Conservation (phyloP, 495 filamentous ascomycete species). For the Tuber borchii region DNA sequence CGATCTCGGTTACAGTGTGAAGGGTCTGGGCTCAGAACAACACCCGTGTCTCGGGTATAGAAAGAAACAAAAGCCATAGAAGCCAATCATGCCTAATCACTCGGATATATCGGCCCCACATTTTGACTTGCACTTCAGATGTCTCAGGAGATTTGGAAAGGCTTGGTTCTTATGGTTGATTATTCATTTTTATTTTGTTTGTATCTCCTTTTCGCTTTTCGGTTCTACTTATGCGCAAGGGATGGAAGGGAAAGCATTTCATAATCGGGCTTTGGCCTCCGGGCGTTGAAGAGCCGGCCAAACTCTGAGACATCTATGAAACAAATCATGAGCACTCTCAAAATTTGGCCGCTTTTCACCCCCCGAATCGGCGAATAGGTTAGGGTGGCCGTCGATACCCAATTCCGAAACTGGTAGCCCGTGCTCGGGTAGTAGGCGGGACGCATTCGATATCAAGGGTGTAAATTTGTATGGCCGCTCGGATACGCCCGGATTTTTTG, state of each 20-base stretch:
- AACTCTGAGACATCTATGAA: not conserved
- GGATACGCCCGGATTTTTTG: too few species aligned
- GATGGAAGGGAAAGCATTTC: too few species aligned
- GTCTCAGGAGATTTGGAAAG: not conserved
- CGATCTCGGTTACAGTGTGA: not conserved
- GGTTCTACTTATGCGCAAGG: too few species aligned
- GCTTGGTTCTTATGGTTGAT: not conserved
- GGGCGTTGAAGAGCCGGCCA: too few species aligned
- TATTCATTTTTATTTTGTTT: not conserved
- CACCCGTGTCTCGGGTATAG: not conserved
- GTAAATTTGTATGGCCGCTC: too few species aligned
- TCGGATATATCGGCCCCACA: not conserved
- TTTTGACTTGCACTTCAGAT: not conserved
- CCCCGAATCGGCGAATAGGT: not conserved
- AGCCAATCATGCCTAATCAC: not conserved
- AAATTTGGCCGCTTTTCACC: not conserved
- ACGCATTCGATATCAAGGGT: too few species aligned
- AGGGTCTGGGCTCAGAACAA: not conserved
- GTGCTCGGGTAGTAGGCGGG: too few species aligned
- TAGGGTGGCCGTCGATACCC: not conserved
- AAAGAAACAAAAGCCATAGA: not conserved
- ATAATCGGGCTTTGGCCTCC: too few species aligned
- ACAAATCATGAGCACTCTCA: not conserved
- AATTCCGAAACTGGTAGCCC: not conserved
- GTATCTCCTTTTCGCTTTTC: too few species aligned